phyloP scores from a whole-genome alignment of 73 alveolate species.

The Paramecium caudatum region DNA sequence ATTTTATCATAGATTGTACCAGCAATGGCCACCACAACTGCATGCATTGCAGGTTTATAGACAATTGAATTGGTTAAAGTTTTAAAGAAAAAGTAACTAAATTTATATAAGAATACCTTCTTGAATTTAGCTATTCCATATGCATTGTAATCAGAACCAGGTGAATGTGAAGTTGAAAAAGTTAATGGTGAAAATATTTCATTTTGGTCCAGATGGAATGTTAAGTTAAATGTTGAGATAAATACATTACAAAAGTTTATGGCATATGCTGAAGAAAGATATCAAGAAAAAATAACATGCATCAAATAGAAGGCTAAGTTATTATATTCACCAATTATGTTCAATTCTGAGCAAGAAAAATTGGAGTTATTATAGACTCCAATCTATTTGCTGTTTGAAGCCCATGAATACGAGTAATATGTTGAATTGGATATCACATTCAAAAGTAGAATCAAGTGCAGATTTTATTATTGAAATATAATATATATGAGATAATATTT shows the following conservation, averaged over 20 bases:
- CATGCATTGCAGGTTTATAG: conserved; percentile 95
- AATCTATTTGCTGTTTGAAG: not conserved
- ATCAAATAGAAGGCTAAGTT: conserved; percentile 59
- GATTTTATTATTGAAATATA: conserved; percentile 33
- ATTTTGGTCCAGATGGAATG: conserved; percentile 86
- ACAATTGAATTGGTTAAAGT: conserved; percentile 93
- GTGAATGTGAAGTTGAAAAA: conserved; percentile 77
- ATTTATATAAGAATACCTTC: conserved; percentile 86
- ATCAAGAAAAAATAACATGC: conserved; percentile 70
- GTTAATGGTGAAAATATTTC: conserved; percentile 75
- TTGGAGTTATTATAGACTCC: not conserved
- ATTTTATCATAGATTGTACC: conserved; percentile 86
- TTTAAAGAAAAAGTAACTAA: conserved; percentile 78
- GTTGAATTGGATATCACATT: conserved; percentile 25
- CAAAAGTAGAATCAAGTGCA: conserved; percentile 2
- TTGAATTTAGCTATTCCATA: conserved; percentile 84
- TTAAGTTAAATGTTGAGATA: conserved; percentile 67
- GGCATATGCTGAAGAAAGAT: conserved; percentile 70
- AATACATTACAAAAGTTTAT: conserved; percentile 76
- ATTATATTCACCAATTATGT: conserved; percentile 13
- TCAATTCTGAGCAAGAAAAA: conserved; percentile 9
- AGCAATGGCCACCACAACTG: conserved; percentile 96
- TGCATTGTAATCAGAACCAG: conserved; percentile 85
- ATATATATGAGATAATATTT: conserved; percentile 42
- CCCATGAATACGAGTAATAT: not conserved